Base-by-base conservation (phyloP, 495 filamentous ascomycete genomes). In the Aspergillus ostianus region DNA sequence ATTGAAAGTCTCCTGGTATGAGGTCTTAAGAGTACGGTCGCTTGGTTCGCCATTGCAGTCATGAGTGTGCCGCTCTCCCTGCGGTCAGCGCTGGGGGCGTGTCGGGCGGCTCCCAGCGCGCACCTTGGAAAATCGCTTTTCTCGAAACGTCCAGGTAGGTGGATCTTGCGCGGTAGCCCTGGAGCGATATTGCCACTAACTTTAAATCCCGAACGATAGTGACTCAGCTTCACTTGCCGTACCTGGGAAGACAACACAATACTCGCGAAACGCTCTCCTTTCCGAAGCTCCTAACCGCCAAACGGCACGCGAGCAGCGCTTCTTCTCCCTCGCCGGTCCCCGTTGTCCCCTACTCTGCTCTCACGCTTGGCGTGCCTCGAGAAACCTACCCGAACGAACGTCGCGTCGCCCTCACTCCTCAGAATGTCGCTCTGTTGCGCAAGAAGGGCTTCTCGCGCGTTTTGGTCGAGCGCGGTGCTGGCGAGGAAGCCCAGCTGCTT, bases 381-480 rank as follows among this genome's bases (percentile, higher is more conserved):
- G 90, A 93, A 68, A 87, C 78, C 15, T 88, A 80, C 64, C 80
- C 82, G 12, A 82, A 87, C 57, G 90, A 93, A 73, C 85, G 86
- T 21, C 89, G 90, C 26, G 90, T 93, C 19, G 89, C 90, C 17
- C 79, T 93, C 30, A 91, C 88, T 1, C 90, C 90, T 7, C 86
- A 88, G 60, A 93, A 92, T 78, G 89, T 90, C 19, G 80, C 84
- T 2, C 72, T 92, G 23, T 73, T 93, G 4, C 80, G 88, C 59
- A 92, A 92, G 74, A 93, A 92, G 68, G 90, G 90, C 41, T 90
- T 90, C 67, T 77, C 78, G 41, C 84, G 84, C 47, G 84, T 93
- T 12, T 69, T 93, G 6, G 81, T 93, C 15, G 88, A 93, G 66
- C 83, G 82, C 19, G 89, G 87, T 15, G 90, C 90, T 13, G 90